Conservation (phyloP, 192 early-diverging fungal genomes). For the Tieghemiomyces parasiticus region DNA sequence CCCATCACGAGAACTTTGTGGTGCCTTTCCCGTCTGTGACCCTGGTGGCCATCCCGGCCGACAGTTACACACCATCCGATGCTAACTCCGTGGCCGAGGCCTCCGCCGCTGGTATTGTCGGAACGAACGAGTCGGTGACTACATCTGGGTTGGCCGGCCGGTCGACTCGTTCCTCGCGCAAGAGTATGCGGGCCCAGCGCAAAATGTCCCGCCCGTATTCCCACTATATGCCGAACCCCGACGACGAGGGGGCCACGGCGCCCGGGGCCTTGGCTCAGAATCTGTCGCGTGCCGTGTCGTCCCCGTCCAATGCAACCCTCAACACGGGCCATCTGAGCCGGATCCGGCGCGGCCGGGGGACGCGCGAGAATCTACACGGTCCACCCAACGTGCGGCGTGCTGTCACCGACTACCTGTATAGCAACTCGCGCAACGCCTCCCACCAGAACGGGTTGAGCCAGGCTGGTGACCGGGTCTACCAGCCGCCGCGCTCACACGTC, state of each 20-base stretch:
- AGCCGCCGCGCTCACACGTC: neutral
- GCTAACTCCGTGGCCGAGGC: neutral
- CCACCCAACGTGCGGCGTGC: slow-evolving; percentile 11
- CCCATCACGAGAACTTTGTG: slow-evolving; percentile 15
- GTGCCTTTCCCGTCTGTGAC: slow-evolving; percentile 2
- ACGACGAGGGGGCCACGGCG: neutral
- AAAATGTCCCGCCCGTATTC: neutral
- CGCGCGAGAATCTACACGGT: slow-evolving; percentile 2
- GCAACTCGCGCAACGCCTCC: neutral
- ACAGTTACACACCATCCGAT: neutral
- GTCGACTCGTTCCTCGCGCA: neutral
- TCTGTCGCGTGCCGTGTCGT: slow-evolving; percentile 8
- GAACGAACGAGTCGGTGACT: neutral
- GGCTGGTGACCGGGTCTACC: neutral
- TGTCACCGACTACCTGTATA: slow-evolving; percentile 9
- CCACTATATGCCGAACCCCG: neutral
- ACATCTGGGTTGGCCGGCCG: neutral
- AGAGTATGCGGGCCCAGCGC: neutral
- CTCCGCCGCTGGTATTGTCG: neutral
- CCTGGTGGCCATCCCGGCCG: neutral
- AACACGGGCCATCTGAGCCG: slow-evolving; percentile 8
- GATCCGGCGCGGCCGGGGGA: slow-evolving; percentile 7
- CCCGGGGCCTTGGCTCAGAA: neutral
- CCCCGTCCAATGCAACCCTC: slow-evolving; percentile 6
- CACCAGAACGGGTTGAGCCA: neutral